Evolutionary conservation across 2,329 filamentous ascomycete genomes (phyloP), one percentile per base, ranked within the genome.

Genomic region (Plenodomus tracheiphilus): DNA sequence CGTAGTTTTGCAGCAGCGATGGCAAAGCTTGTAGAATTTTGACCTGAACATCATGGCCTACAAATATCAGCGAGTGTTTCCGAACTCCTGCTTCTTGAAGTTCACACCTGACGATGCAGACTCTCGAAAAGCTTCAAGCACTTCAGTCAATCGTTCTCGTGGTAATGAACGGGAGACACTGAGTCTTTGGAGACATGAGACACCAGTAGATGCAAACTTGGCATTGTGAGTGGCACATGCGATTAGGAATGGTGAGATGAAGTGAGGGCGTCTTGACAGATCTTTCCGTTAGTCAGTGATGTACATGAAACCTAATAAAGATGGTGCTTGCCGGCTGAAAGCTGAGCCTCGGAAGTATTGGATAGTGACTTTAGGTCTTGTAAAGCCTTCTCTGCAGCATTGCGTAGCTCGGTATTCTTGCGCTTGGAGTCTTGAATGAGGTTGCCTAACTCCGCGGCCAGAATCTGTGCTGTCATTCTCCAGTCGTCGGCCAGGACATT

Each of bases 391-490:
- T 99, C 94, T 21, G 94, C 91, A 42, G 94, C 91, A 81, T 88
- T 89, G 77, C 89, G 85, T 44, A 99, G 80, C 65, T 97, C 94
- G 61, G 88, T 85, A 73, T 97, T 88, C 75, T 96, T 97, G 66
- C 93, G 85, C 76, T 96, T 97, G 70, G 92, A 94, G 78, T 99
- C 94, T 74, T 95, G 90, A 65, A 96, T 87, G 71, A 97, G 84
- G 76, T 90, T 95, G 67, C 87, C 84, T 72, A 97, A 84, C 82
- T 97, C 92, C 49, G 89, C 86, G 68, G 87, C 85, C 66, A 97
- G 82, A 67, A 96, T 86, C 82, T 95, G 90, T 65, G 91, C 87
- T 73, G 91, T 95, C 91, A 96, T 96, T 66, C 77, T 86, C 54
- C 47, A 50, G 51, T 43, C 39, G 44, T 41, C 41, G 41, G 53